Percentiles rank a stretch among this genome's conserved stretches.
phyloP scores from a whole-genome alignment of 139 green algal species.

The Picochlorum sp. region DNA sequence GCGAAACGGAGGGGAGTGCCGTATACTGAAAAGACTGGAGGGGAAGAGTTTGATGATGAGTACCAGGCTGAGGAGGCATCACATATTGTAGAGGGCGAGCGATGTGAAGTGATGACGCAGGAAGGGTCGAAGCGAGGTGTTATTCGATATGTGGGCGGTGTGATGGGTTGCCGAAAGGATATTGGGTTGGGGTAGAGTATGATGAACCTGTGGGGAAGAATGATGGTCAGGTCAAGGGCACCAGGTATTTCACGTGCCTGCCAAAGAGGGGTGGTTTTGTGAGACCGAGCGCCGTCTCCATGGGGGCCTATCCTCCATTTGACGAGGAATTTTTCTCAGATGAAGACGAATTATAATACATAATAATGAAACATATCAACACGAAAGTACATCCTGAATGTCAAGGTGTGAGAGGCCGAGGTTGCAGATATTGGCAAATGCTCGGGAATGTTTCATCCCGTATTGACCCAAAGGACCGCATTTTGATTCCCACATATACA shows the following conservation, averaged over 20 bases:
- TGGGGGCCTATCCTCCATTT: conserved; percentile 75
- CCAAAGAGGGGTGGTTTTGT: conserved; percentile 70
- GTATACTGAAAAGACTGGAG: conserved; percentile 29
- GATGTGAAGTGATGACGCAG: conserved; percentile 70
- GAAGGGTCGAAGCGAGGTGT: conserved; percentile 79
- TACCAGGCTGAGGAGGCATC: conserved; percentile 36
- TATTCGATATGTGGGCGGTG: conserved; percentile 45
- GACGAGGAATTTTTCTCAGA: conserved; percentile 71
- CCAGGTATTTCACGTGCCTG: conserved; percentile 64
- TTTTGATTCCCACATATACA: conserved; percentile 44
- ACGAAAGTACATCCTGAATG: conserved; percentile 18
- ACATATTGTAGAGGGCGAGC: conserved; percentile 42
- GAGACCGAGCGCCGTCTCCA: conserved; percentile 66
- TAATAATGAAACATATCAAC: not conserved
- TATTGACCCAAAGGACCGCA: conserved; percentile 73
- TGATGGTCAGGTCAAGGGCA: conserved; percentile 78
- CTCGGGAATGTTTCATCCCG: conserved; percentile 66
- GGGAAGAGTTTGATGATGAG: conserved; percentile 34
- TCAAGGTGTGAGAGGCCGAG: conserved; percentile 25
- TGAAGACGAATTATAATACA: conserved; percentile 74
- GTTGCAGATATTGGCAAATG: conserved; percentile 86
- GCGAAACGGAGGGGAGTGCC: conserved; percentile 40
- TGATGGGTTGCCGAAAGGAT: conserved; percentile 34
- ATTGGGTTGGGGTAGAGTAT: conserved; percentile 88
- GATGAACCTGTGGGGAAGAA: conserved; percentile 97